Percentiles rank a stretch among this genome's conserved stretches.
These are phyloP conservation scores for Metarhizium humberi DNA, from an alignment of 2,329 filamentous ascomycete genomes.

Conservation along the genomic window DNA sequence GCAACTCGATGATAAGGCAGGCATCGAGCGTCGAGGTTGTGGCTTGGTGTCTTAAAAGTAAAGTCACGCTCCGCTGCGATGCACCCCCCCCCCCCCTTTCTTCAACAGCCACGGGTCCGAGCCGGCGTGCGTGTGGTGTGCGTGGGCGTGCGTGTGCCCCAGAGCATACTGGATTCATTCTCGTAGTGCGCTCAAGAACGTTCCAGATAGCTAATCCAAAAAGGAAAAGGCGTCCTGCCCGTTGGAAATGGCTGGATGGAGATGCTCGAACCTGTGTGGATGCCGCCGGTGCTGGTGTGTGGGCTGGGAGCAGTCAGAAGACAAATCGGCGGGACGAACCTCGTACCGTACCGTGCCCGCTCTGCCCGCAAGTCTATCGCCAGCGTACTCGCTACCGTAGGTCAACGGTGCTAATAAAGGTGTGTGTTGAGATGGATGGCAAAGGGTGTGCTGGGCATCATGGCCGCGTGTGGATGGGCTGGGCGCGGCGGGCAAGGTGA, in stretches of 20 bases:
- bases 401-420: background rate
- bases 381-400: background rate
- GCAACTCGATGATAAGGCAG: slow-evolving; percentile 16
- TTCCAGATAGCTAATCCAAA: background rate
- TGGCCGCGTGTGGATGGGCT: background rate
- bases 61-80: slow-evolving; percentile 26
- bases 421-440: slow-evolving; percentile 1
- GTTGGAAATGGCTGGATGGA: background rate
- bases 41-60: slow-evolving; percentile 26
- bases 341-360: slow-evolving; percentile 7
- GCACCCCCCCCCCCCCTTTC: slow-evolving; percentile 12
- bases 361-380: background rate
- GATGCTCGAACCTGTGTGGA: background rate
- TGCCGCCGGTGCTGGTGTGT: background rate
- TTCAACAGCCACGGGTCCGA: background rate
- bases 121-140: slow-evolving; percentile 1
- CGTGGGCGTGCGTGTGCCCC: slow-evolving; percentile 1
- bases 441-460: background rate
- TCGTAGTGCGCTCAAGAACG: background rate
- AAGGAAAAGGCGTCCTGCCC: background rate
- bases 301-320: slow-evolving; percentile 6
- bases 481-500: background rate
- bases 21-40: slow-evolving; percentile 15
- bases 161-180: background rate
- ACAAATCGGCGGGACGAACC: slow-evolving; percentile 8